Percentiles rank a stretch among this genome's conserved stretches.
These are phyloP conservation scores for Candida rishiriensis DNA, from an alignment of 805 yeast species.

Conservation along the genomic window DNA sequence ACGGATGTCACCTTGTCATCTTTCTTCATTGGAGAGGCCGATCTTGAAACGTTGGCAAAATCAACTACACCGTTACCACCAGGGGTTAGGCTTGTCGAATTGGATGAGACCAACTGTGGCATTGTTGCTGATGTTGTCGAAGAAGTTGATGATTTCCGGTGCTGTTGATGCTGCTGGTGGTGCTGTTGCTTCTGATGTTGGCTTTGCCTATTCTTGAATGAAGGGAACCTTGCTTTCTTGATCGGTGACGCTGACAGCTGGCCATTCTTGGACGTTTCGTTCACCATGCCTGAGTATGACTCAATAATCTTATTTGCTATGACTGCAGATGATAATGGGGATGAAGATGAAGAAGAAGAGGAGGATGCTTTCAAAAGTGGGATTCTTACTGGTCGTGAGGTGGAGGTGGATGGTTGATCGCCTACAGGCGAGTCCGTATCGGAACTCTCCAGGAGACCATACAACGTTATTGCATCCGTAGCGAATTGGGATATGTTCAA, in stretches of 20 bases:
- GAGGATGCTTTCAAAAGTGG: background rate
- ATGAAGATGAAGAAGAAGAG: background rate
- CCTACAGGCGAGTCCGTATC: background rate
- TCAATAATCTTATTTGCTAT: conserved; percentile 10
- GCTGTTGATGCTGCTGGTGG: no score
- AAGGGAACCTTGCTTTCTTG: conserved; percentile 4
- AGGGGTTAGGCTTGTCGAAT: no score
- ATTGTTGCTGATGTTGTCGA: no score
- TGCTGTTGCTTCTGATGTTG: no score
- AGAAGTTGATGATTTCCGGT: no score
- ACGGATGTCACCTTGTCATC: background rate
- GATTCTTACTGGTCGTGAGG: background rate
- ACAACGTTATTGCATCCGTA: conserved; percentile 18
- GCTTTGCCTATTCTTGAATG: background rate
- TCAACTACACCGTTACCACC: no score
- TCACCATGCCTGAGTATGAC: conserved; percentile 18
- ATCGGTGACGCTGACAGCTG: conserved; percentile 13
- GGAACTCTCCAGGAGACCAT: conserved; percentile 1
- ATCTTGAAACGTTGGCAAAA: no score
- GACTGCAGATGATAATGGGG: background rate
- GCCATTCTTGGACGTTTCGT: conserved; percentile 16
- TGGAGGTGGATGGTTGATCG: background rate
- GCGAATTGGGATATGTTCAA: conserved; percentile 13
- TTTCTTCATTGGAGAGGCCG: no score
- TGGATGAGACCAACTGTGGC: no score